Percentiles rank a stretch among this genome's conserved stretches.
phyloP scores from a whole-genome alignment of 129 eudicot species.

The Artemisia argyi region DNA sequence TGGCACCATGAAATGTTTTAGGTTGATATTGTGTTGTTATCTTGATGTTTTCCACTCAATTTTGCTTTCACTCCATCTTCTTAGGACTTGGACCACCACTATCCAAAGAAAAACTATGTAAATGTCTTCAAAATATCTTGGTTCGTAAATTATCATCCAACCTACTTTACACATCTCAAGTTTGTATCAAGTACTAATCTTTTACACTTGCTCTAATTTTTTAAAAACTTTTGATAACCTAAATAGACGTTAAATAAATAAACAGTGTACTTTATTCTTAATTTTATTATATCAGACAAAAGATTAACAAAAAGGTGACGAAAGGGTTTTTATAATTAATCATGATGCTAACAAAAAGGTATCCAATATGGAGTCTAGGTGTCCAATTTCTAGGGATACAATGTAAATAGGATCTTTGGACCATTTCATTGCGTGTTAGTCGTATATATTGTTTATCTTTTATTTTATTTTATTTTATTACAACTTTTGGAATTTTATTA shows the following conservation, averaged over 20 bases:
- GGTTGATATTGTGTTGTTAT: neutral
- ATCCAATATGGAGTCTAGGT: conserved; percentile 18
- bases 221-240: no score
- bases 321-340: neutral
- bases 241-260: no score
- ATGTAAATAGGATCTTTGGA: conserved; percentile 15
- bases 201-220: no score
- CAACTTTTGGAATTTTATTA: neutral
- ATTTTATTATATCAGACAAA: neutral
- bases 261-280: neutral
- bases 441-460: neutral
- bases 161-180: neutral
- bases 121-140: neutral
- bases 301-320: neutral
- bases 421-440: neutral
- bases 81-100: conserved; percentile 16
- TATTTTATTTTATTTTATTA: neutral
- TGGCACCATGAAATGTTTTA: conserved; percentile 4
- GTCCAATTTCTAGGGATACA: conserved; percentile 15
- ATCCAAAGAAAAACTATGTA: neutral
- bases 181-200: no score
- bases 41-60: conserved; percentile 4
- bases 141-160: no score
- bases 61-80: conserved; percentile 9
- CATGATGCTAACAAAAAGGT: neutral